Evolutionary conservation across 1,284 basidiomycete species (phyloP).

Genomic region (Irpex rosettiformis): DNA sequence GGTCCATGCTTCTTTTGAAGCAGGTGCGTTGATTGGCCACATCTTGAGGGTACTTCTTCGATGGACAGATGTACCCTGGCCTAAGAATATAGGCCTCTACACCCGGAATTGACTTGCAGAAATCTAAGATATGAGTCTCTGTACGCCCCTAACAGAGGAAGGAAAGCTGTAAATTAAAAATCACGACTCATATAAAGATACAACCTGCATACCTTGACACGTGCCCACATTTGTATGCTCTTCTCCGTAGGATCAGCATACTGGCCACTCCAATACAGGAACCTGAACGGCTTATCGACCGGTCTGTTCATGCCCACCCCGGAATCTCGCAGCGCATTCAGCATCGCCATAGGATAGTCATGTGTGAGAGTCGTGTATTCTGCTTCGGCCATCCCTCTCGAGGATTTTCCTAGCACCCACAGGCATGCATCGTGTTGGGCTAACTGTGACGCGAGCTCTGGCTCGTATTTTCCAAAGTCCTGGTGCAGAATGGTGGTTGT

Average conservation of each 20-base stretch:
- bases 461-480: conserved; percentile 34
- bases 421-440: conserved; percentile 36
- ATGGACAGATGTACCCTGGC: conserved; percentile 32
- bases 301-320: conserved; percentile 23
- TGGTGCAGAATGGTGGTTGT: conserved; percentile 30
- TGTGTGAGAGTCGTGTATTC: conserved; percentile 37
- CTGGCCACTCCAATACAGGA: conserved; percentile 34
- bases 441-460: conserved; percentile 28
- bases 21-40: conserved; percentile 26
- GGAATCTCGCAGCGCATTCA: conserved; percentile 29
- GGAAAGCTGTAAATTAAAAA: not conserved
- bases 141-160: conserved; percentile 24
- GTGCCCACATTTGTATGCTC: conserved; percentile 28
- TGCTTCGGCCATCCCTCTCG: conserved; percentile 31
- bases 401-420: conserved; percentile 36
- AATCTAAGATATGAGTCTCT: conserved; percentile 25
- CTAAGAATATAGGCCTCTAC: conserved; percentile 26
- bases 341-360: conserved; percentile 31
- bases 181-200: not conserved
- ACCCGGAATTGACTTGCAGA: conserved; percentile 19
- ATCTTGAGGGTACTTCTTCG: conserved; percentile 26
- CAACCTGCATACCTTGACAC: conserved; percentile 30
- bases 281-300: conserved; percentile 28
- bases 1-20: conserved; percentile 15
- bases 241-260: conserved; percentile 30